Percentiles rank a stretch among this genome's conserved stretches.
These are phyloP conservation scores for Alternaria burnsii DNA, from an alignment of 2,329 filamentous ascomycete species.

Conservation along the genomic window DNA sequence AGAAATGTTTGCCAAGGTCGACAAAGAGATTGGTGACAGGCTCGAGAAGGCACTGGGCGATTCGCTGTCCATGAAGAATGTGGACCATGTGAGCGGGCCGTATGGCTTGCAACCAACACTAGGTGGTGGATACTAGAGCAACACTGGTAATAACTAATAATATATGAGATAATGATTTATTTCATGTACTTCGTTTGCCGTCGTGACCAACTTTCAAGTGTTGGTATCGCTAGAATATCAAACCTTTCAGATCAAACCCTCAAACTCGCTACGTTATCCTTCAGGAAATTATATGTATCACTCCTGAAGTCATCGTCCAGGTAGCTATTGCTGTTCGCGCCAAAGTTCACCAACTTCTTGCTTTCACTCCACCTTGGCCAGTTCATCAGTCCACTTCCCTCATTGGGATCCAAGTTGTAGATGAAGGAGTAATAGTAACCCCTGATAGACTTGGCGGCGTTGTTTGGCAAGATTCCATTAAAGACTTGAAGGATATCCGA, in stretches of 20 bases:
- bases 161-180: background rate
- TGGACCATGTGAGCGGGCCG: too few relatives aligned
- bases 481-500: constrained; percentile 75
- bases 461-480: constrained; percentile 69
- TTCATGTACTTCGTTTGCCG: background rate
- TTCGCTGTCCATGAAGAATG: too few relatives aligned
- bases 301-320: constrained; percentile 61
- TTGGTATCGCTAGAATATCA: background rate
- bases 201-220: background rate
- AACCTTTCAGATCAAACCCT: constrained; percentile 15
- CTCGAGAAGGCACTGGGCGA: too few relatives aligned
- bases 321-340: constrained; percentile 48
- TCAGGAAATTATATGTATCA: constrained; percentile 56
- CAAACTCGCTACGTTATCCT: constrained; percentile 31
- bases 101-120: too few relatives aligned
- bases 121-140: background rate
- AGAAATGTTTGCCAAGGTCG: too few relatives aligned
- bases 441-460: constrained; percentile 67
- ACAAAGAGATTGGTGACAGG: too few relatives aligned
- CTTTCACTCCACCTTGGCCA: constrained; percentile 65
- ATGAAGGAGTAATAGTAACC: constrained; percentile 79
- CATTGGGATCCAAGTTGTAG: constrained; percentile 75
- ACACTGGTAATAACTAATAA: background rate
- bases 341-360: constrained; percentile 62
- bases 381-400: constrained; percentile 53